Base-by-base conservation (phyloP, 1,284 basidiomycete genomes). In the Cryptococcus floricola region DNA sequence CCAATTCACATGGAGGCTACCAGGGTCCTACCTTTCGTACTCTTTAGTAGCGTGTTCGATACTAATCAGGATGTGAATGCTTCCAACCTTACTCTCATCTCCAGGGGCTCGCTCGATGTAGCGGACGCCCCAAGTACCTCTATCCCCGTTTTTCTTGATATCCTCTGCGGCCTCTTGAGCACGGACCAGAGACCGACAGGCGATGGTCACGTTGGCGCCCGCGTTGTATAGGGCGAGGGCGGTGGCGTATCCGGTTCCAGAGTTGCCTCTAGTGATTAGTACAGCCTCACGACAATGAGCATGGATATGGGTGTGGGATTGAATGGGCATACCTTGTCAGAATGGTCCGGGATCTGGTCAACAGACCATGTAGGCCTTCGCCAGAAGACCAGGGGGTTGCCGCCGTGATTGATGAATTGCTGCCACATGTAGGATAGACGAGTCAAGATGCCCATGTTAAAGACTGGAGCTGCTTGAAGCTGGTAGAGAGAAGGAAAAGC, bases 321-420 rank as follows among this genome's bases (percentile, higher is more conserved):
- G 31, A 1, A 34, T 34, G 10, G 10, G 31, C 66, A 54, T 43
- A 82, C 73, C 66, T 78, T 76, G 64, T 80, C 79, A 3, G 75
- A 69, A 61, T 85, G 78, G 63, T 84, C 81, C 0, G 82, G 81
- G 4, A 87, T 80, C 48, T 84, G 76, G 1, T 75, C 73, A 0
- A 70, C 70, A 3, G 62, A 74, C 74, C 80, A 84, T 41, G 66
- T 67, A 2, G 81, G 66, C 56, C 74, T 76, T 1, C 81, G 79
- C 44, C 81, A 81, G 55, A 78, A 76, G 54, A 69, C 44, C 12
- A 64, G n/a, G 1, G 68, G 68, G 28, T 61, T 42, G 8, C 70
- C 69, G 4, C 61, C 58, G 46, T 62, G 55, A 1, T 67, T 6
- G 12, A 58, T 34, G 8, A 46, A 12, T 38, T 68, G 48, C 13